A percentile compares a stretch with the other conserved stretches of the same genome.
These are phyloP conservation scores for Soucietia sequanensis DNA, from an alignment of 805 yeast species.

Conservation along the genomic window DNA sequence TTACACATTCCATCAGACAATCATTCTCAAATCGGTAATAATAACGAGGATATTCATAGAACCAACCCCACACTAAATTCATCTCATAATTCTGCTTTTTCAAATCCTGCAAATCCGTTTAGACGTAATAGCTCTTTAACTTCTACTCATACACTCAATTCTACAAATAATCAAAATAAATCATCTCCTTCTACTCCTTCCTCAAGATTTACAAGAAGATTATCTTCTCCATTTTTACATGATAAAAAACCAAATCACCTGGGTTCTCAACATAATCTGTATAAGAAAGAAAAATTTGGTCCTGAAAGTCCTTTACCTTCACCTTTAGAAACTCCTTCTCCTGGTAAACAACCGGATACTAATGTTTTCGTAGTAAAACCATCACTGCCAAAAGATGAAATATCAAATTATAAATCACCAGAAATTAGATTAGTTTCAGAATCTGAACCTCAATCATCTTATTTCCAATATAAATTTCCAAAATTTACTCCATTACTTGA, in stretches of 20 bases:
- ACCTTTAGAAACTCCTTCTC: slow-evolving; percentile 1
- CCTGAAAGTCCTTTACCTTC: slow-evolving; percentile 2
- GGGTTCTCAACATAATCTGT: too few relatives aligned
- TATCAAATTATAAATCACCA: too few relatives aligned
- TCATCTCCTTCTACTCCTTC: slow-evolving; percentile 4
- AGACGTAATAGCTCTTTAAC: slow-evolving; percentile 19
- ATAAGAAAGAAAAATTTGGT: too few relatives aligned
- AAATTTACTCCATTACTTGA: slow-evolving; percentile 20
- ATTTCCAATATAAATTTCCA: slow-evolving; percentile 8
- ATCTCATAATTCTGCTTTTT: too few relatives aligned
- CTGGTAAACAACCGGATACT: not conserved
- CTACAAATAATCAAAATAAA: slow-evolving; percentile 1
- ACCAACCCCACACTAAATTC: too few relatives aligned
- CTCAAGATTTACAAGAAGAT: slow-evolving; percentile 12
- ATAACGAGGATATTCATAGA: too few relatives aligned
- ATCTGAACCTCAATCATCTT: too few relatives aligned
- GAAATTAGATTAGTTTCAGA: too few relatives aligned
- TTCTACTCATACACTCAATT: slow-evolving; percentile 11
- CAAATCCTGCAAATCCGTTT: slow-evolving; percentile 3
- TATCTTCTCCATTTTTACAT: slow-evolving; percentile 6
- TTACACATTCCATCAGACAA: too few relatives aligned
- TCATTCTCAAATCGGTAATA: too few relatives aligned
- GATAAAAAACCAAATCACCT: slow-evolving; percentile 1
- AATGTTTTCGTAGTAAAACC: too few relatives aligned
- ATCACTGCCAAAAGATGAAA: too few relatives aligned